Evolutionary conservation across 768 basidiomycete genomes (phyloP), one percentile per base, ranked within the genome.

Genomic region (Leccinum barrowsii): DNA sequence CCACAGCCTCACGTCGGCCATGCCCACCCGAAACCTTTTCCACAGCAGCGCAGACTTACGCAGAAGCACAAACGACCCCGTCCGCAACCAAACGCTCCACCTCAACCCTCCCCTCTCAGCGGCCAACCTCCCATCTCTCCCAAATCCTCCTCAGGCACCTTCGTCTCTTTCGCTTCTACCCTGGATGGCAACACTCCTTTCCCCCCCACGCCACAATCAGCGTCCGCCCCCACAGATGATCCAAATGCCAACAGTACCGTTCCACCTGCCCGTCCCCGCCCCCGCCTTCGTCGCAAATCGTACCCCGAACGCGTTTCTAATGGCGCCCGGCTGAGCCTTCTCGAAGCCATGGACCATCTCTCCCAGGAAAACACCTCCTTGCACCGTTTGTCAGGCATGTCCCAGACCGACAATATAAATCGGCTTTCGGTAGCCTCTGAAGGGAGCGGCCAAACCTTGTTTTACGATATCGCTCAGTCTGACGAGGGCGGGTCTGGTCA

Each of bases 121-220:
- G 21, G 57, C 3, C 61, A 53, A 5, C 59, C 59, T 2, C 54
- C 59, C 37, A 58, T 72, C 46, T 72, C 71, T 7, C 64, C 67
- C 7, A 72, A 66, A 40, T 72, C 72, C 4, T 72, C 72, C 7
- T 19, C 64, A 1, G 61, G 61, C 42, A 72, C 66, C 2, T 72
- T 72, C 42, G 65, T 59, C 22, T 72, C 71, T 6, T 10, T 66
- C 22, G 22, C 51, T 0, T 65, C 67, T 17, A 8, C 54, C 13
- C 55, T 62, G 6, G 70, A 71, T 2, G 72, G 67, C n/a, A 58
- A 61, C 2, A 6, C 28, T 3, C 34, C 26, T 30, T 49, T 30
- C 32, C 51, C 8, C 28, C 46, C 40, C 42, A 6, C 28, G 17
- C 55, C 28, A 50, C 24, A 17, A 7, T 50, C 49, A 17, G 7